Percentiles rank a stretch among this genome's conserved stretches.
Evolutionary conservation across 805 yeast species (phyloP).

Genomic region (Hanseniaspora meyeri): DNA sequence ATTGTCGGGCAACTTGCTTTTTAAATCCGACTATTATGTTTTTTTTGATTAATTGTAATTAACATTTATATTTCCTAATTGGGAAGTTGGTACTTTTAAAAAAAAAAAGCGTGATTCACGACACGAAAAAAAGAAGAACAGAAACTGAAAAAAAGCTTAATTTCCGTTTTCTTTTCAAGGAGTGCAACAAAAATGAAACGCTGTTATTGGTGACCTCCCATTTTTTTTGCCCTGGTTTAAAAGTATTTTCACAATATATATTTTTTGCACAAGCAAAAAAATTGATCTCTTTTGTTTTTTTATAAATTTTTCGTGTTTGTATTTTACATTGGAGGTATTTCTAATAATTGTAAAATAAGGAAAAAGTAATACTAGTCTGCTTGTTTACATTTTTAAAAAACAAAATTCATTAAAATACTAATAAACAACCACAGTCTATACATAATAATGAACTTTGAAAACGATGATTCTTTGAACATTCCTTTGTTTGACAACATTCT

Average conservation of each 20-base stretch:
- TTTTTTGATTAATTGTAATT: too few relatives aligned
- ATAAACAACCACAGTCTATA: not conserved
- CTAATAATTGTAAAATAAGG: not conserved
- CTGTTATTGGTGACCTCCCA: too few relatives aligned
- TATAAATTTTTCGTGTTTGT: not conserved
- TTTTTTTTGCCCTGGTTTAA: not conserved
- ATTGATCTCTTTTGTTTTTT: too few relatives aligned
- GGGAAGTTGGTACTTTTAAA: not conserved
- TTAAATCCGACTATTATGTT: not conserved
- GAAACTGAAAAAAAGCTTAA: too few relatives aligned
- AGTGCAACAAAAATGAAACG: too few relatives aligned
- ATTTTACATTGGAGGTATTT: too few relatives aligned
- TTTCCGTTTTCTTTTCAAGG: too few relatives aligned
- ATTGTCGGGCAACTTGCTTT: not conserved
- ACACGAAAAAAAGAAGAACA: not conserved
- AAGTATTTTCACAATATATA: not conserved
- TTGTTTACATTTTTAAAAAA: not conserved
- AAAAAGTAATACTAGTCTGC: not conserved
- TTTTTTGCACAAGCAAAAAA: too few relatives aligned
- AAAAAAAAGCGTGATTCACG: too few relatives aligned
- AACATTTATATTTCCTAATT: not conserved
- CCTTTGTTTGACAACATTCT: constrained; percentile 10
- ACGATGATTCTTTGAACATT: not conserved
- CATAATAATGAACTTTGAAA: constrained; percentile 2
- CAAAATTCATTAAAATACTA: not conserved